A percentile compares a stretch with the other conserved stretches of the same genome.
phyloP scores from a whole-genome alignment of 805 yeast species.

The Candida methanosorbosa region DNA sequence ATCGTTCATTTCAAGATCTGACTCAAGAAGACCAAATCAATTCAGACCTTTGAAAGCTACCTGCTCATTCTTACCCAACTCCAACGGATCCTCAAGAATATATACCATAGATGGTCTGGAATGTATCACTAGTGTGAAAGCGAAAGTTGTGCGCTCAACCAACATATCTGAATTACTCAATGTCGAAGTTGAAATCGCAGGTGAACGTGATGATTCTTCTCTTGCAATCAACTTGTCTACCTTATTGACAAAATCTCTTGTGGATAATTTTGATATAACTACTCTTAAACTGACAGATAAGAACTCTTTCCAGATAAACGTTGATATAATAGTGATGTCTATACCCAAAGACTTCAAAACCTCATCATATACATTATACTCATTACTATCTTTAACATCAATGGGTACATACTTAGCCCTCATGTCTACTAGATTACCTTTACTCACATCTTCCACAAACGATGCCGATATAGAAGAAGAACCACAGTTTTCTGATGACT shows the following conservation, averaged over 20 bases:
- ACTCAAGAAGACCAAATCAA: slow-evolving; percentile 66
- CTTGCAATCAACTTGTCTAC: slow-evolving; percentile 57
- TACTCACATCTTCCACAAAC: slow-evolving; percentile 58
- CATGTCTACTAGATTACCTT: slow-evolving; percentile 68
- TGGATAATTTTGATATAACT: slow-evolving; percentile 42
- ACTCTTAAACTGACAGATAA: slow-evolving; percentile 57
- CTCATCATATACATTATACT: slow-evolving; percentile 64
- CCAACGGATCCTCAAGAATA: slow-evolving; percentile 89
- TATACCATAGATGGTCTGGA: slow-evolving; percentile 87
- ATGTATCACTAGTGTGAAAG: slow-evolving; percentile 84
- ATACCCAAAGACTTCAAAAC: slow-evolving; percentile 30
- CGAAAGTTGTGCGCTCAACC: slow-evolving; percentile 53
- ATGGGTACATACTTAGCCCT: slow-evolving; percentile 77
- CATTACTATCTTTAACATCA: slow-evolving; percentile 52
- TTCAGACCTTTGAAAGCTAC: slow-evolving; percentile 83
- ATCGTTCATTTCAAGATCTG: slow-evolving; percentile 60
- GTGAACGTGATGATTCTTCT: slow-evolving; percentile 71
- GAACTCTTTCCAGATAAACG: slow-evolving; percentile 66
- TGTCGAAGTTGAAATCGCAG: slow-evolving; percentile 76
- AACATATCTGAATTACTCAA: slow-evolving; percentile 45
- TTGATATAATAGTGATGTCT: slow-evolving; percentile 75
- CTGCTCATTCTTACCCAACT: slow-evolving; percentile 71
- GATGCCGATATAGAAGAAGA: slow-evolving; percentile 69
- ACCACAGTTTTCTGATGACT: slow-evolving; percentile 88
- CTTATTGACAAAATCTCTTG: slow-evolving; percentile 45